phyloP scores from a whole-genome alignment of 1,139 yeast species.

The Starmera stellimalicola region DNA sequence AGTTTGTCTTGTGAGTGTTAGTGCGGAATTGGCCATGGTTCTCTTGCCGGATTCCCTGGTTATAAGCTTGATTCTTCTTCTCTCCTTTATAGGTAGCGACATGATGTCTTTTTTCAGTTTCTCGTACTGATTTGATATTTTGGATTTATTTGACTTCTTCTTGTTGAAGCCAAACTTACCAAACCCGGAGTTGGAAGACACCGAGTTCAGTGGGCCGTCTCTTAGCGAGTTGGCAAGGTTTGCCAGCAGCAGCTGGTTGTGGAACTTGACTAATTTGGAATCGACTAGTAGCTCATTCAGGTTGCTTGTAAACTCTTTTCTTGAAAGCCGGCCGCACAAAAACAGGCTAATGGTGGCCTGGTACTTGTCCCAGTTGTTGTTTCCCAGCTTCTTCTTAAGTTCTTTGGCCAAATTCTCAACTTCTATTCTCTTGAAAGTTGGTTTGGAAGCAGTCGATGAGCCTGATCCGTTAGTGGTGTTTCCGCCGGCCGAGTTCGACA shows the following conservation, averaged over 20 bases:
- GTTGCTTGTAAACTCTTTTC: conserved; percentile 57
- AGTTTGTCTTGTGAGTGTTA: conserved; percentile 76
- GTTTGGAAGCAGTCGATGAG: not conserved
- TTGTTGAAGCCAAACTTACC: conserved; percentile 44
- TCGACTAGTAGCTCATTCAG: conserved; percentile 45
- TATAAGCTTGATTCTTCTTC: conserved; percentile 76
- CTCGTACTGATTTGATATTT: conserved; percentile 53
- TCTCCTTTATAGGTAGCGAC: conserved; percentile 77
- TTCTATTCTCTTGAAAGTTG: conserved; percentile 45
- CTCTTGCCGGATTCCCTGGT: conserved; percentile 75
- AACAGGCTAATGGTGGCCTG: conserved; percentile 72
- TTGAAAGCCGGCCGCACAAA: conserved; percentile 69
- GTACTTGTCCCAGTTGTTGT: conserved; percentile 73
- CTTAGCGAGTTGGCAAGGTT: conserved; percentile 79
- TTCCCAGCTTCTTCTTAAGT: conserved; percentile 64
- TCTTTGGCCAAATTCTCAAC: conserved; percentile 66
- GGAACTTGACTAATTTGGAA: conserved; percentile 43
- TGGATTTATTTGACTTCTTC: conserved; percentile 37
- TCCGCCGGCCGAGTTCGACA: not conserved
- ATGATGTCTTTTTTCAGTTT: conserved; percentile 77
- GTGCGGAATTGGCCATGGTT: conserved; percentile 65
- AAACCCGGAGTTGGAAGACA: conserved; percentile 44
- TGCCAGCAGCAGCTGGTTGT: conserved; percentile 72
- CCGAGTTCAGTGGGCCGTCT: conserved; percentile 45
- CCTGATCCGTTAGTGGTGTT: not conserved